These are phyloP conservation scores for Naganishia vaughanmartiniae DNA, from an alignment of 768 basidiomycete genomes.

Conservation along the genomic window DNA sequence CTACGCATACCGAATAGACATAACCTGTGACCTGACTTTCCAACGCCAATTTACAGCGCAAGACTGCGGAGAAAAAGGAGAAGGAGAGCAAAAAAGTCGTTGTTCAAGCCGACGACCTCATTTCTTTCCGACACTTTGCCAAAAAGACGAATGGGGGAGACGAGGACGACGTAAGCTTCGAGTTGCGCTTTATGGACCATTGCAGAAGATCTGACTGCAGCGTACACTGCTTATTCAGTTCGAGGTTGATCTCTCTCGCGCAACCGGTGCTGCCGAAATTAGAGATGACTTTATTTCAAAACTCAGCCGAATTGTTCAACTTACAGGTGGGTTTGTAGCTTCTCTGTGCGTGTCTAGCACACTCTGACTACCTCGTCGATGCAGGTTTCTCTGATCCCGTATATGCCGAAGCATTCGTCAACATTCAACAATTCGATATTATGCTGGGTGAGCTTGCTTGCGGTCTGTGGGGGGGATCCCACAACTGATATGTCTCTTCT, in stretches of 20 bases:
- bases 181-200: not conserved
- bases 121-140: constrained; percentile 89
- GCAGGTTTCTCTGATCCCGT: constrained; percentile 95
- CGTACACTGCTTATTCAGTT: constrained; percentile 58
- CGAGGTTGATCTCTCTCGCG: constrained; percentile 80
- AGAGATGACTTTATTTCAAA: constrained; percentile 94
- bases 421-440: constrained; percentile 97
- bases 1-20: not conserved
- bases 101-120: constrained; percentile 90
- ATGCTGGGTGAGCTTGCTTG: constrained; percentile 63
- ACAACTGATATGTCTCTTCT: constrained; percentile 10
- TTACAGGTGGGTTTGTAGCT: constrained; percentile 65
- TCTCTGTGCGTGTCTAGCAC: not conserved
- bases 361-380: constrained; percentile 7
- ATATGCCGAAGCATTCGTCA: constrained; percentile 95
- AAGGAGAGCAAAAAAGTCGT: constrained; percentile 66
- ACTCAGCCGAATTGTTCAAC: constrained; percentile 83
- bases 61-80: constrained; percentile 84
- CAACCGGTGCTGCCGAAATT: constrained; percentile 77
- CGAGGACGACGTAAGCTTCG: constrained; percentile 54
- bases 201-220: constrained; percentile 54
- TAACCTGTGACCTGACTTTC: constrained; percentile 31
- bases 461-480: not conserved
- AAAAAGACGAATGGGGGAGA: constrained; percentile 83
- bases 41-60: constrained; percentile 60